Evolutionary conservation across 345 rosid genomes (phyloP), one percentile per base, ranked within the genome.

Genomic region (Garcia nutans): DNA sequence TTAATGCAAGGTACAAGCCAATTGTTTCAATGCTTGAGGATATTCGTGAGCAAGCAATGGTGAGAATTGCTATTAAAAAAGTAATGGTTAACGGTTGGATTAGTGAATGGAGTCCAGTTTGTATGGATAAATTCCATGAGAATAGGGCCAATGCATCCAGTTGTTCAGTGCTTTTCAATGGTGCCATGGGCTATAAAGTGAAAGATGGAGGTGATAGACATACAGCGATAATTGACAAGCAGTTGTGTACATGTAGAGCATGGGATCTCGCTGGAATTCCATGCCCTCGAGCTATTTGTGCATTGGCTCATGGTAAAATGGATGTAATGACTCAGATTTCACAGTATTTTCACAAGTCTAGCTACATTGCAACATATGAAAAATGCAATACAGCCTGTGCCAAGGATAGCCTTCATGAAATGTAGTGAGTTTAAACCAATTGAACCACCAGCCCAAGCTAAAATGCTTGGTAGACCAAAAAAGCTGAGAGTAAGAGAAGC

Each of bases 231-330:
- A 3, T 64, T 1, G n/a, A 26, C 12, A 45, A 13, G 3, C 1
- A 13, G 1, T 5, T 55, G 0, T 65, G 63, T 23, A 8, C 42
- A 8, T 64, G 16, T 64, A 64, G 37, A 16, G 12, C 8, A 47
- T 74, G 64, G 24, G 62, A 65, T 24, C 41, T 65, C 2, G 62
- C 28, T 19, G 15, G 77, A 15, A 74, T 74, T 33, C 28, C 17
- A 19, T 52, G 31, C 10, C 33, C 58, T 0, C 49, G 33, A 52
- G 71, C 31, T 3, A 52, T 64, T 0, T 54, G 71, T 65, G 77
- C 71, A 0, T 4, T 64, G 0, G 0, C 4, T 2, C 5, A 65
- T 31, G 31, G 6, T 1, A 10, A 3, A 1, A 5, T 7, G 2
- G n/a, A 74, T 6, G 17, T 8, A 20, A 28, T 28, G 31, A 28